Evolutionary conservation across 2,329 filamentous ascomycete genomes (phyloP), one percentile per base, ranked within the genome.

Genomic region (Canariomyces notabilis): DNA sequence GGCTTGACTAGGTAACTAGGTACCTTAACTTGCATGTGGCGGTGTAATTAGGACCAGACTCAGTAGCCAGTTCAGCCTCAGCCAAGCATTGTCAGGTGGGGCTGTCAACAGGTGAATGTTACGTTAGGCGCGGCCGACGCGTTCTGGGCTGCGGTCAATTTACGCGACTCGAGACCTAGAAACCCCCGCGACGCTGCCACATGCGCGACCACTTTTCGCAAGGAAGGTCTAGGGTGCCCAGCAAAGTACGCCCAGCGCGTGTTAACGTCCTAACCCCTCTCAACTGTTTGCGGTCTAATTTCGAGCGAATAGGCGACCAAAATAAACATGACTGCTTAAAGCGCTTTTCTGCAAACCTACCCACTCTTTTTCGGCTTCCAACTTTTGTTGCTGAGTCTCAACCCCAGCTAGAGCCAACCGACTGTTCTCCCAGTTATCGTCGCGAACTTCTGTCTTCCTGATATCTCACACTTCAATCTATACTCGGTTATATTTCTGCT

Each of bases 81-180:
- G 20, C n/a, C 36, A 11, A 34, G 8, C 14, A 9, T 34, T 18
- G 34, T 15, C 29, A 18, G 19, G 22, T 29, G 37, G 23, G 37
- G 23, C 9, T n/a, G 22, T 5, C 18, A 22, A 22, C 19, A 12
- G 19, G 34, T 20, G 34, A 18, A 23, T 37, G 16, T 15, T 14
- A 29, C 26, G 11, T 40, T 23, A 19, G 46, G 46, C 46, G 42
- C 35, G 22, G 38, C 11, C 29, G 38, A 52, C 50, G 50, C 50
- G 51, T 46, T 46, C 42, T 46, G 39, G 42, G 32, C 35, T 46
- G 50, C 46, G 37, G 6, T 42, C 52, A 55, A 50, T 55, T 50
- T 51, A 54, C 50, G 52, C 50, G 50, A 53, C 52, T 46, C 14
- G 31, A 49, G 20, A 20, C 43, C 41, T 11, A 6, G 32, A 9